Conservation (phyloP, 257 asterid species). For the Datura wrightii region DNA sequence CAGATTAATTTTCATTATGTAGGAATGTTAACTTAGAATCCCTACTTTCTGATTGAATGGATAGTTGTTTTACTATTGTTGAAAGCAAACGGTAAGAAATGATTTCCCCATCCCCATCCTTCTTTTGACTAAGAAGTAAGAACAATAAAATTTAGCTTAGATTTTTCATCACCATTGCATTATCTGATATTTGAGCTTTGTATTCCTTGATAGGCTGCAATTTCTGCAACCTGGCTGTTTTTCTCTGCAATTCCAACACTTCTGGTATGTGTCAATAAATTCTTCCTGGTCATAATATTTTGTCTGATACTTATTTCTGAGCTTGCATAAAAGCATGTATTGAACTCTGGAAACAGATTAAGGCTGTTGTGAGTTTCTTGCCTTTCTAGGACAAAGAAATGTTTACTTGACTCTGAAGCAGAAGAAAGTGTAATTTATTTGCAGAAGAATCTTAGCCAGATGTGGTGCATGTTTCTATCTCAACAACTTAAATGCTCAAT, state of each 20-base stretch:
- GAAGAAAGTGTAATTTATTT: background rate
- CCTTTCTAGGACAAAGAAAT: constrained; percentile 3
- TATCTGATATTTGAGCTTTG: background rate
- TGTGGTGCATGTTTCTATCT: constrained; percentile 1
- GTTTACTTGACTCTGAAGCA: background rate
- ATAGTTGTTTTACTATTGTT: background rate
- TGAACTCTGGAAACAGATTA: background rate
- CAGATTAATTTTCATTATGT: background rate
- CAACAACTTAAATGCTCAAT: background rate
- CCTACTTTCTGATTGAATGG: background rate
- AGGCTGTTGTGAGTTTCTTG: background rate
- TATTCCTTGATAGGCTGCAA: constrained; percentile 66
- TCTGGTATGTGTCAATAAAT: constrained; percentile 58
- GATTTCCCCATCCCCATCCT: background rate
- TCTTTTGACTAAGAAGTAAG: background rate
- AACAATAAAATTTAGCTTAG: background rate
- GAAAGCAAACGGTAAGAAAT: background rate
- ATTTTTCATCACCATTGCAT: background rate
- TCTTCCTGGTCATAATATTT: constrained; percentile 10
- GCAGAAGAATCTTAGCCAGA: background rate
- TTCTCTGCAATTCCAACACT: constrained; percentile 81
- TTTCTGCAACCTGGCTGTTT: constrained; percentile 91
- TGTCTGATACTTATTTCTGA: background rate
- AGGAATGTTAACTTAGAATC: background rate
- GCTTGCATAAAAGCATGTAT: background rate